Conservation (phyloP, 2,329 filamentous ascomycete genomes). For the Aphanoascus verrucosus region DNA sequence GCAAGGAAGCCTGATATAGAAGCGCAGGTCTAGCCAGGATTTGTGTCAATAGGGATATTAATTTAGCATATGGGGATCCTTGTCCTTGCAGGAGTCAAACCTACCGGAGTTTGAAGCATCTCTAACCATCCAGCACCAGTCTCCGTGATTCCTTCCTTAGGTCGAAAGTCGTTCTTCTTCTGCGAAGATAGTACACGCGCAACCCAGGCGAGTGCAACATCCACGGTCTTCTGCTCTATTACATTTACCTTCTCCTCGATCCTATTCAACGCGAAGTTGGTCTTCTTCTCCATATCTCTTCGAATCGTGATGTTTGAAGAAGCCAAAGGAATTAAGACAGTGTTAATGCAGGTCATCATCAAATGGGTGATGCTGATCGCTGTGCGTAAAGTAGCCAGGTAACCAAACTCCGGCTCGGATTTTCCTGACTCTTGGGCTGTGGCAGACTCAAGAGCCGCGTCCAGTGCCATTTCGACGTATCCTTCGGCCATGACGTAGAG, state of each 20-base stretch:
- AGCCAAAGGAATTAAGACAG: slow-evolving; percentile 80
- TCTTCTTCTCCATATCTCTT: slow-evolving; percentile 77
- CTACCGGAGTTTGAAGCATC: slow-evolving; percentile 62
- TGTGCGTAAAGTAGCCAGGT: slow-evolving; percentile 65
- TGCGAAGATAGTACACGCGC: slow-evolving; percentile 61
- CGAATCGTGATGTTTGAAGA: slow-evolving; percentile 82
- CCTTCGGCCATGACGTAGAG: slow-evolving; percentile 81
- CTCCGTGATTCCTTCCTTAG: slow-evolving; percentile 57
- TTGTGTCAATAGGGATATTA: not conserved
- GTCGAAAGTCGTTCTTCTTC: slow-evolving; percentile 81
- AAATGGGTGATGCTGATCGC: slow-evolving; percentile 84
- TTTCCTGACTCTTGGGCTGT: slow-evolving; percentile 67
- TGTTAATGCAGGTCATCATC: slow-evolving; percentile 83
- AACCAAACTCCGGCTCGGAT: slow-evolving; percentile 75
- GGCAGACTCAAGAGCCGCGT: slow-evolving; percentile 63
- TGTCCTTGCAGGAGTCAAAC: slow-evolving; percentile 14
- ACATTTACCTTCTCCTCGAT: slow-evolving; percentile 76
- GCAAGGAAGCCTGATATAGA: slow-evolving; percentile 70
- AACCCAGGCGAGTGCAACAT: slow-evolving; percentile 67
- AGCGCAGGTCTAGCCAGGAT: slow-evolving; percentile 53
- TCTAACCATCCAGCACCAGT: slow-evolving; percentile 47
- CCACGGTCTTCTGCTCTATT: slow-evolving; percentile 58
- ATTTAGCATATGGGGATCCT: not conserved
- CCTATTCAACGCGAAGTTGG: slow-evolving; percentile 58
- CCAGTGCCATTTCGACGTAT: slow-evolving; percentile 55